Evolutionary conservation across 805 yeast genomes (phyloP).

Genomic region (Saccharomyces eubayanus): DNA sequence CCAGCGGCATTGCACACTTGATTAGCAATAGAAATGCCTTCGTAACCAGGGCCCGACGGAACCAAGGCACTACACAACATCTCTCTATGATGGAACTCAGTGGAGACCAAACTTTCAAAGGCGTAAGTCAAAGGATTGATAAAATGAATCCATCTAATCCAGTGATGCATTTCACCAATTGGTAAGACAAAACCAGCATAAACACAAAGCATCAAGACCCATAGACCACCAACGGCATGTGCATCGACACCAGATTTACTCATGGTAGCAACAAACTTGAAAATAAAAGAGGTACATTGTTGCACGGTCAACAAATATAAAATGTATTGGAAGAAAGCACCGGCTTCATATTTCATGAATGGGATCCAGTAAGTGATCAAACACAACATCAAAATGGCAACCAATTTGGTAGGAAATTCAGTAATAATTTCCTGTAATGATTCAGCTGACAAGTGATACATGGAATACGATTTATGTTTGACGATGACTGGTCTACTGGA

Average conservation of each 20-base stretch:
- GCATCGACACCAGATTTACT: conserved; percentile 49
- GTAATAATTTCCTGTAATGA: conserved; percentile 48
- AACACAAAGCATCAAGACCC: conserved; percentile 49
- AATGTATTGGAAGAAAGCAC: conserved; percentile 44
- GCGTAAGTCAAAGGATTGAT: conserved; percentile 42
- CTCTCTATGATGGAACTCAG: conserved; percentile 47
- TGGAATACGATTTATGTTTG: conserved; percentile 55
- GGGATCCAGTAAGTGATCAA: conserved; percentile 47
- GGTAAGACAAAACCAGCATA: conserved; percentile 48
- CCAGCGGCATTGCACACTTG: conserved; percentile 49
- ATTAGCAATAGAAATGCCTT: conserved; percentile 31
- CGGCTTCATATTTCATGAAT: conserved; percentile 42
- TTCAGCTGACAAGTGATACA: conserved; percentile 60
- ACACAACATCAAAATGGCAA: conserved; percentile 42
- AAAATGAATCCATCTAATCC: conserved; percentile 53
- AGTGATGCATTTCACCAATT: conserved; percentile 44
- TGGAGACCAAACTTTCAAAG: conserved; percentile 47
- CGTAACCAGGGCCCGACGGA: conserved; percentile 52
- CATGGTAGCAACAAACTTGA: conserved; percentile 46
- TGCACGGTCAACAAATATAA: conserved; percentile 40
- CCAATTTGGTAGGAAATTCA: conserved; percentile 48
- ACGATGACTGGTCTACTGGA: conserved; percentile 55
- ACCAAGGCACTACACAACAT: conserved; percentile 43
- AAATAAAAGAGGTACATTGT: conserved; percentile 45
- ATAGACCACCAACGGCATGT: conserved; percentile 46